These are phyloP conservation scores for Imleria badia DNA, from an alignment of 768 basidiomycete species.

Conservation along the genomic window DNA sequence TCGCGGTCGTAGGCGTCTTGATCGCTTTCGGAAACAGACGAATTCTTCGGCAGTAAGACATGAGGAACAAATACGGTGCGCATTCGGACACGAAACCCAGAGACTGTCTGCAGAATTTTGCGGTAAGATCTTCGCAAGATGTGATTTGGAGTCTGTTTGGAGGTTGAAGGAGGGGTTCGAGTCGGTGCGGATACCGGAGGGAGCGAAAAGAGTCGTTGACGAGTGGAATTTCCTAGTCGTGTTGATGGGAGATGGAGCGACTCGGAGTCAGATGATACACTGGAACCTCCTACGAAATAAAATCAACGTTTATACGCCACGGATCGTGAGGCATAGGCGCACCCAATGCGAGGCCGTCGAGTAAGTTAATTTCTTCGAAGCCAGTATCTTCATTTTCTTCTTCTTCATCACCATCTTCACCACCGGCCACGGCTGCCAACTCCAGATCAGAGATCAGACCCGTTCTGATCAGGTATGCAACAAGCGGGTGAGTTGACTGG, in stretches of 20 bases:
- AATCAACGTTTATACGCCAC: background rate
- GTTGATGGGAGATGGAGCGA: constrained; percentile 61
- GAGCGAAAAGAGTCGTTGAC: constrained; percentile 66
- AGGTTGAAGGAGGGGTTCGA: constrained; percentile 46
- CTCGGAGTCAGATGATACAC: constrained; percentile 36
- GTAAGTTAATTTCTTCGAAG: constrained; percentile 66
- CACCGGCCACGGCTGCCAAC: background rate
- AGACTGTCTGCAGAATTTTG: constrained; percentile 72
- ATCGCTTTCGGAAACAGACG: constrained; percentile 17
- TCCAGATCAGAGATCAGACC: constrained; percentile 18
- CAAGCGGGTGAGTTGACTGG: constrained; percentile 36
- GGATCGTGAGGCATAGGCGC: constrained; percentile 27
- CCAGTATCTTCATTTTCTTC: constrained; percentile 44
- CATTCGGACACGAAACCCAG: constrained; percentile 90
- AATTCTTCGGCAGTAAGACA: constrained; percentile 57
- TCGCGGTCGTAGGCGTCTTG: constrained; percentile 33
- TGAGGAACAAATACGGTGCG: constrained; percentile 91
- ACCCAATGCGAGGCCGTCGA: constrained; percentile 68
- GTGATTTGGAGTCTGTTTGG: constrained; percentile 50
- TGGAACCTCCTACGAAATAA: constrained; percentile 40
- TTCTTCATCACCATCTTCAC: constrained; percentile 26
- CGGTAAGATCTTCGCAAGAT: constrained; percentile 86
- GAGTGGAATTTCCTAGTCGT: constrained; percentile 66
- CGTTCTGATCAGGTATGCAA: constrained; percentile 21
- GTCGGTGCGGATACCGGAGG: constrained; percentile 46